Percentiles rank a stretch among this genome's conserved stretches.
Conservation (phyloP, 257 asterid species). For the Solanum okadae region DNA sequence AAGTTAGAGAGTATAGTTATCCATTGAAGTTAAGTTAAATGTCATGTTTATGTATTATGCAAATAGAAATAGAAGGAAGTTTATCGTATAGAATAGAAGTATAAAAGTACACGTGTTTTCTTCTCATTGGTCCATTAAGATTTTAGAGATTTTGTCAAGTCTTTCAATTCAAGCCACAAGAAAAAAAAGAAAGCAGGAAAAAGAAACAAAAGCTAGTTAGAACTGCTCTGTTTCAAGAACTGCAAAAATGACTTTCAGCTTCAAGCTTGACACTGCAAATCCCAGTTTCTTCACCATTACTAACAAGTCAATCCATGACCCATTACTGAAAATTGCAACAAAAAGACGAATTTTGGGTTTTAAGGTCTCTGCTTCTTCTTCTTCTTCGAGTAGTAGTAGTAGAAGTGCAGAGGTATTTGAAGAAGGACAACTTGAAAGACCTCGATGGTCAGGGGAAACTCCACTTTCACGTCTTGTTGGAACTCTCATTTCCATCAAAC, state of each 20-base stretch:
- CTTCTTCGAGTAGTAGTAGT: slow-evolving; percentile 18
- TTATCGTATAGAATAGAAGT: neutral
- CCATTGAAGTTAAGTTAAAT: no score
- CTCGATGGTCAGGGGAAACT: slow-evolving; percentile 75
- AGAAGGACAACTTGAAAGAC: slow-evolving; percentile 78
- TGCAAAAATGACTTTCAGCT: slow-evolving; percentile 28
- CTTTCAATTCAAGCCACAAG: neutral
- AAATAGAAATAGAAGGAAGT: neutral
- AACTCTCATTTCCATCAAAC: slow-evolving; percentile 72
- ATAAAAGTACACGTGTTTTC: neutral
- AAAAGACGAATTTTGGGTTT: slow-evolving; percentile 11
- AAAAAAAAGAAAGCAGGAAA: neutral
- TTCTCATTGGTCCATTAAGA: neutral
- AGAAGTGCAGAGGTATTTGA: slow-evolving; percentile 27
- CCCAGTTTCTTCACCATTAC: slow-evolving; percentile 7
- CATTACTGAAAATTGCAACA: slow-evolving; percentile 8
- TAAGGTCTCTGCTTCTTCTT: slow-evolving; percentile 23
- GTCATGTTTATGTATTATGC: no score
- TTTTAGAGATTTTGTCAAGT: neutral
- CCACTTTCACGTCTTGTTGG: slow-evolving; percentile 77
- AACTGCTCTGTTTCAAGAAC: neutral
- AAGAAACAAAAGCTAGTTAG: neutral
- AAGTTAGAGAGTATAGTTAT: no score
- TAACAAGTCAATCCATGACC: neutral
- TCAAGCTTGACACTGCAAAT: slow-evolving; percentile 35